A percentile compares a stretch with the other conserved stretches of the same genome.
phyloP scores from a whole-genome alignment of 768 basidiomycete species.

The Tylopilus felleus region DNA sequence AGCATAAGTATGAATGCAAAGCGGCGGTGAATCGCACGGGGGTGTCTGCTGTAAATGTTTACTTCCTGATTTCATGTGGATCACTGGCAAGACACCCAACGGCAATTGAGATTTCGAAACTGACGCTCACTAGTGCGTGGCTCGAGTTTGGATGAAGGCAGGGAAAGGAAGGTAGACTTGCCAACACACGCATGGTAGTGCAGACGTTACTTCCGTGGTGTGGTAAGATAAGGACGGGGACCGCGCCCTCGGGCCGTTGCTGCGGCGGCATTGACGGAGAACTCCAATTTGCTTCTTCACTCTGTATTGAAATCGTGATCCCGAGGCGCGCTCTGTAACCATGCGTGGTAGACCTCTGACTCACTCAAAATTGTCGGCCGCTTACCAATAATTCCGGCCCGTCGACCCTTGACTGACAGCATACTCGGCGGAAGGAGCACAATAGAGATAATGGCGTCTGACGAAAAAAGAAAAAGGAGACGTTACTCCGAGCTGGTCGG shows the following conservation, averaged over 20 bases:
- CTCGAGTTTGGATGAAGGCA: background rate
- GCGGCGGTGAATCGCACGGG: background rate
- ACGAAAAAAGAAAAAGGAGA: background rate
- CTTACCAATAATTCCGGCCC: background rate
- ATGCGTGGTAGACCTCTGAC: background rate
- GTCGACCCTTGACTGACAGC: background rate
- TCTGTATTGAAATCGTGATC: background rate
- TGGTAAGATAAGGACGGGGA: background rate
- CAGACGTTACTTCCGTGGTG: background rate
- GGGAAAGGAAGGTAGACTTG: background rate
- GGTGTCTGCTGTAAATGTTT: background rate
- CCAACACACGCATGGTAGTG: background rate
- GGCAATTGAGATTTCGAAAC: background rate
- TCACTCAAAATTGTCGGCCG: background rate
- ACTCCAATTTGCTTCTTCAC: background rate
- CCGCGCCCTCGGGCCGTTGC: background rate
- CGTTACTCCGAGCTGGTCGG: background rate
- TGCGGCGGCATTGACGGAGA: background rate
- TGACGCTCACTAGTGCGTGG: too few species aligned
- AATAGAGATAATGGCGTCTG: background rate
- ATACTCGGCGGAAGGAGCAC: background rate
- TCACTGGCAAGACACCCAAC: slow-evolving; percentile 2
- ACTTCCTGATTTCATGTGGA: slow-evolving; percentile 9
- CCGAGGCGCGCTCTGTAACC: background rate
- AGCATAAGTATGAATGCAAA: background rate